Conservation (phyloP, 306 rosid species). For the Glycyrrhiza uralensis region DNA sequence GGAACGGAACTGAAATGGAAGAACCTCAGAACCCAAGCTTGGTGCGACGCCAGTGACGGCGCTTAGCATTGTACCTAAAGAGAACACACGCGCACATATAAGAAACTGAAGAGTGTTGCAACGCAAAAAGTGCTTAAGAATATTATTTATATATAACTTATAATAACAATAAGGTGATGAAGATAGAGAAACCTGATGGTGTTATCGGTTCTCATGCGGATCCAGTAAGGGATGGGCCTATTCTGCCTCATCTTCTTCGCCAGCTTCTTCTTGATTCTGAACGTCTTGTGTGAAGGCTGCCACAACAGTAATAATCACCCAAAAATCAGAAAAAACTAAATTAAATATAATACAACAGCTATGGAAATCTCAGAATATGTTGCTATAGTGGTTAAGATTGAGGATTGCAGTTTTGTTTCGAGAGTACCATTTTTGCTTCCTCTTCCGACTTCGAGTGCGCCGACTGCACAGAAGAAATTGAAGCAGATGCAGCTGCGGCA, state of each 20-base stretch:
- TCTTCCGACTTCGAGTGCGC: not conserved
- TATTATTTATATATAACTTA: no score
- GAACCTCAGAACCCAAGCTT: conserved; percentile 68
- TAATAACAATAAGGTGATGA: not conserved
- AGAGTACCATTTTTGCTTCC: not conserved
- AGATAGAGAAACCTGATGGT: conserved; percentile 52
- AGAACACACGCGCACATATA: not conserved
- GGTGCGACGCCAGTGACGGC: conserved; percentile 95
- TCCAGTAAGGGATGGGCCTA: conserved; percentile 92
- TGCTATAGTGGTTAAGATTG: not conserved
- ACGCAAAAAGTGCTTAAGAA: not conserved
- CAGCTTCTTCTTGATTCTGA: conserved; percentile 84
- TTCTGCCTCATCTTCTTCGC: conserved; percentile 97
- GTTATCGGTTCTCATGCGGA: conserved; percentile 88
- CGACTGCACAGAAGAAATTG: not conserved
- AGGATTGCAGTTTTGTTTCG: no score
- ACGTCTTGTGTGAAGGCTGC: conserved; percentile 94
- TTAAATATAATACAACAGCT: no score
- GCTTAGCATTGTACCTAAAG: conserved; percentile 73
- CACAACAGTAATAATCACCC: not conserved
- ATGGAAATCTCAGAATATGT: no score
- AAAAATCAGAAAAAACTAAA: not conserved
- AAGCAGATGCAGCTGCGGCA: no score
- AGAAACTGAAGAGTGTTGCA: not conserved
- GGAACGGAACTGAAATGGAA: not conserved